A percentile compares a stretch with the other conserved stretches of the same genome.
Conservation (phyloP, 257 asterid species). For the Prunella vulgaris region DNA sequence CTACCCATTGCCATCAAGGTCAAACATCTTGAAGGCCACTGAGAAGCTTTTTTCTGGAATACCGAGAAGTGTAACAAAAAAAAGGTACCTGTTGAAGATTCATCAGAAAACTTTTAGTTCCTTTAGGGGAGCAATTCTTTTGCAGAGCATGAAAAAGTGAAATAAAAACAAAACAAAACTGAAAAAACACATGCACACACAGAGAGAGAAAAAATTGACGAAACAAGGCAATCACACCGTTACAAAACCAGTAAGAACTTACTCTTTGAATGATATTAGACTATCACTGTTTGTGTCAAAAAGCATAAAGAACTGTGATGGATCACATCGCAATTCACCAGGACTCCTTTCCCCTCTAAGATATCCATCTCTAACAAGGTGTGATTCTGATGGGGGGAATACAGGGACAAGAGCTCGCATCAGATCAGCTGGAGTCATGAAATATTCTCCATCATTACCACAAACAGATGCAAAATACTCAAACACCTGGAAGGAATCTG, state of each 20-base stretch:
- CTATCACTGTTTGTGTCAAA: constrained; percentile 85
- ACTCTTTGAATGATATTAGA: constrained; percentile 80
- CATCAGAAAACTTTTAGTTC: constrained; percentile 22
- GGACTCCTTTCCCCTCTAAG: constrained; percentile 89
- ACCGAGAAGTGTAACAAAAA: constrained; percentile 84
- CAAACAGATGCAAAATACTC: constrained; percentile 74
- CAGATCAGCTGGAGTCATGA: constrained; percentile 92
- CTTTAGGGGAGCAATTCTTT: neutral
- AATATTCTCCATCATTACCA: constrained; percentile 50
- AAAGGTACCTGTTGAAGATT: constrained; percentile 64
- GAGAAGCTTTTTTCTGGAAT: constrained; percentile 92
- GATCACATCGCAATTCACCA: constrained; percentile 75
- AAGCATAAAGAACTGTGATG: constrained; percentile 84
- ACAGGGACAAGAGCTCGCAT: constrained; percentile 97
- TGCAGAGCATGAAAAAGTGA: constrained; percentile 8
- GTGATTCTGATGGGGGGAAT: constrained; percentile 90
- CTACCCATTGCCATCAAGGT: constrained; percentile 73
- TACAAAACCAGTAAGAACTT: constrained; percentile 27
- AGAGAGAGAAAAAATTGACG: neutral
- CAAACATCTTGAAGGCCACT: constrained; percentile 94
- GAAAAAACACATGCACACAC: too few relatives aligned
- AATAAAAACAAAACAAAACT: neutral
- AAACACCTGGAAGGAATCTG: constrained; percentile 51
- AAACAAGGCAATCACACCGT: neutral
- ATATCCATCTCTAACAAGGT: constrained; percentile 82